phyloP scores from a whole-genome alignment of 176 grass and related monocot species.

The Cocos nucifera region DNA sequence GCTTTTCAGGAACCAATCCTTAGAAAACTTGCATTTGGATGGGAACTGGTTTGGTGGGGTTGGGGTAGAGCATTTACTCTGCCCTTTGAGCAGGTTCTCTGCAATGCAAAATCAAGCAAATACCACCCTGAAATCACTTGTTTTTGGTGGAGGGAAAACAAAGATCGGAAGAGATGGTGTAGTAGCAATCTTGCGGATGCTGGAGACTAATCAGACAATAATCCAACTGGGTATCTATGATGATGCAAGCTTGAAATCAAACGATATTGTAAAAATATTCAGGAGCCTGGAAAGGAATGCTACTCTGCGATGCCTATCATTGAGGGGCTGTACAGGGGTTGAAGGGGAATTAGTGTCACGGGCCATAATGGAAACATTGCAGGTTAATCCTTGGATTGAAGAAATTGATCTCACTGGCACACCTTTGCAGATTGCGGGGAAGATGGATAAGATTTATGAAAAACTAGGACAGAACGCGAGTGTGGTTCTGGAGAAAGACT shows the following conservation, averaged over 20 bases:
- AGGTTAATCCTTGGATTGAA: constrained; percentile 95
- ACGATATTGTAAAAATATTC: constrained; percentile 76
- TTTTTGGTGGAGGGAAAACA: constrained; percentile 49
- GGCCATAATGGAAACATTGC: constrained; percentile 59
- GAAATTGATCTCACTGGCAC: constrained; percentile 78
- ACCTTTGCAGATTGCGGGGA: constrained; percentile 64
- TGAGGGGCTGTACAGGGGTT: constrained; percentile 73
- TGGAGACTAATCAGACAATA: constrained; percentile 83
- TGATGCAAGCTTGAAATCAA: constrained; percentile 57
- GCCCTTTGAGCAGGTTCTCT: constrained; percentile 78
- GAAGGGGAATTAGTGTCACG: constrained; percentile 56
- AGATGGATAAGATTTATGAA: constrained; percentile 54
- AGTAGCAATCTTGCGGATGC: constrained; percentile 58
- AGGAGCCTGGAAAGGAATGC: constrained; percentile 68
- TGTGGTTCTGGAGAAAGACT: constrained; percentile 45
- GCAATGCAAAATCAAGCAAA: constrained; percentile 77
- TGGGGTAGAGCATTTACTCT: constrained; percentile 74
- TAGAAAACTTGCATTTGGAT: constrained; percentile 66
- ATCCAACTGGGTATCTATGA: constrained; percentile 39
- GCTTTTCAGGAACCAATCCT: constrained; percentile 71
- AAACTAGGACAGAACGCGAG: constrained; percentile 83
- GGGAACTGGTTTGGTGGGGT: constrained; percentile 64
- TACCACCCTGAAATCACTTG: constrained; percentile 51
- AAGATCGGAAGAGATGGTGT: constrained; percentile 51
- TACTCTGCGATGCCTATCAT: constrained; percentile 44